Evolutionary conservation across 768 basidiomycete species (phyloP), one percentile per base, ranked within the genome.

Genomic region (Phaffia australis): DNA sequence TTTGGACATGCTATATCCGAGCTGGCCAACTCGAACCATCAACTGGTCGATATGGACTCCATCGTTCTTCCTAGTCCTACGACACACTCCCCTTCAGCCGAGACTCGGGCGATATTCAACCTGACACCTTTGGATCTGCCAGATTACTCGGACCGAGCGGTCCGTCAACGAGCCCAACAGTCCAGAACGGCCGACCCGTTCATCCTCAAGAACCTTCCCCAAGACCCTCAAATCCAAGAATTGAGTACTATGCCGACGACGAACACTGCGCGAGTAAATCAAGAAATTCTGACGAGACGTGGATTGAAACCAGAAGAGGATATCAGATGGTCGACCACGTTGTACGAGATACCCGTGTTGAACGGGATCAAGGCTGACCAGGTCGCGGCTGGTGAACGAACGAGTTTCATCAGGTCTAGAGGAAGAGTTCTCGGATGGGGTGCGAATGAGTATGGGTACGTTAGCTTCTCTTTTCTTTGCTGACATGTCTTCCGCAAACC

Each of bases 291-390:
- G 48, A 57, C 60, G 1, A 35, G 48, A 35, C 42, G 66, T 19
- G 66, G 66, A 2, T 55, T 67, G 18, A 51, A 32, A 47, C 66
- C 66, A 9, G 66, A 54, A 21, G 66, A 67, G 47, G 66, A 67
- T 49, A 55, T 67, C 23, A n/a, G 52, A n/a, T 67, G 66, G 66
- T 56, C 52, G 35, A 61, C 66, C 29, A 67, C 66, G 8, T 29
- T 67, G 27, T 60, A 67, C 56, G 59, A 60, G 27, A 63, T 67
- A 23, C 66, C 66, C 7, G 60, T 51, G 7, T 49, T 67, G 27
- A 29, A 62, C 30, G 42, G 51, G 1, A n/a, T 67, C 29, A 47
- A 56, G 47, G 60, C 57, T 42, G 47, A 55, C 2, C 66, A 67
- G 47, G 30, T 67, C n/a, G 60, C 66, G 23, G 60, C 60, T 16